Evolutionary conservation across 306 rosid species (phyloP), one percentile per base, ranked within the genome.

Genomic region (Sicyos baderoa): DNA sequence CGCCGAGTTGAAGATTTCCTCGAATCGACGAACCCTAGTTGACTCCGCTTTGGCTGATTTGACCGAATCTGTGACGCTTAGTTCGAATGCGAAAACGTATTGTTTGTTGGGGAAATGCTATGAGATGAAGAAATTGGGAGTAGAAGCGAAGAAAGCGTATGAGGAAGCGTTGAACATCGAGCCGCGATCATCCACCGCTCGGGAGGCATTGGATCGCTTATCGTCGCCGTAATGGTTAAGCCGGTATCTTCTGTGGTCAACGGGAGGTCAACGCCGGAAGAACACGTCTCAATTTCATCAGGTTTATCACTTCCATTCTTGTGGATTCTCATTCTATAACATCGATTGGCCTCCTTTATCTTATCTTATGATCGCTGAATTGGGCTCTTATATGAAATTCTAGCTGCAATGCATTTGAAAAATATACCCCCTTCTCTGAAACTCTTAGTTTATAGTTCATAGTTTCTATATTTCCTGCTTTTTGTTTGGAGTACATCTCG

Each of bases 81-180:
- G 78, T 54, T 81, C 84, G 0, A 90, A 88, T 47, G 76, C 70
- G 0, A 86, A 69, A 63, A 89, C 89, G 8, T 88, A 86, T 80
- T 73, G 83, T 75, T 4, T 81, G 78, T 69, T 94, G 18, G 97
- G 97, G 21, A 86, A 94, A 56, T 90, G 91, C 48, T 94, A 84
- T 0, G 96, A 84, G 75, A 84, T 37, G 10, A 90, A 94, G 79
- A 81, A 88, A 61, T 81, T 90, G 91, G 70, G 4, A 47, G 95
- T 71, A 29, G 91, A 94, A 76, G 97, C 99, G 0, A 80, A 17
- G 80, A 82, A 82, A 78, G 88, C 99, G 55, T 90, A 81, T 21
- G 79, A 86, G 82, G 88, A 84, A 32, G 97, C 95, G 37, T 67
- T 86, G 48, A 76, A 61, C 27, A 67, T 88, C 35, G 88, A 40